Base-by-base conservation (phyloP, 495 filamentous ascomycete species). In the Extremus antarcticus region DNA sequence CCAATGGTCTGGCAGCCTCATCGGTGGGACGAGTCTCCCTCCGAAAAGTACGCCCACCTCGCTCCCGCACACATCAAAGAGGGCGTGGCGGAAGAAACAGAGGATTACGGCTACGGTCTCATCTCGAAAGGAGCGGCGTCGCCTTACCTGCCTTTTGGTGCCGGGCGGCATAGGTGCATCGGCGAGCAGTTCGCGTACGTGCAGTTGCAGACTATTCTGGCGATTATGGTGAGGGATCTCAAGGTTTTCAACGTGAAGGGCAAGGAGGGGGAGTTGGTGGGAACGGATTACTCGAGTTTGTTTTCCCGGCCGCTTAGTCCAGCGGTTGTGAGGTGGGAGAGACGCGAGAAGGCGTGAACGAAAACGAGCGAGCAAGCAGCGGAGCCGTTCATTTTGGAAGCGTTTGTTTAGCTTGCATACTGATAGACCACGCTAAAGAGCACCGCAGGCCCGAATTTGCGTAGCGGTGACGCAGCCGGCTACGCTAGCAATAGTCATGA, bases 151-250 rank as follows among this genome's bases (percentile, higher is more conserved):
- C 92, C 92, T 0, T 98, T 98, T 65, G 92, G 92, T 1, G 92
- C 90, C 0, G 92, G 92, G 3, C 75, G 92, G 50, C 92, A 98
- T 70, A 73, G 92, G 10, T 98, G 92, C 68, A 96, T 98, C 64
- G 92, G 92, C 46, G 92, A 96, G 73, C 89, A 95, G 64, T 98
- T 96, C 66, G 92, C 92, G 53, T 94, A 94, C 66, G 76, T 95
- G 57, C 91, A 98, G 69, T 74, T 98, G 45, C 80, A 81, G 55
- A 88, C 87, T 11, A 94, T 98, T 61, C 72, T 85, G 47, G 87
- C 85, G n/a, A 84, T 79, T 25, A 73, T 90, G 47, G 84, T 95
- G 46, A 75, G 90, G 38, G 61, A 79, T 35, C 85, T 95, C 70
- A 83, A 81, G 68, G 77, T 95, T 45, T 74, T 72, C 55, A 94